Evolutionary conservation across 345 rosid species (phyloP), one percentile per base, ranked within the genome.

Genomic region (Turritis glabra): DNA sequence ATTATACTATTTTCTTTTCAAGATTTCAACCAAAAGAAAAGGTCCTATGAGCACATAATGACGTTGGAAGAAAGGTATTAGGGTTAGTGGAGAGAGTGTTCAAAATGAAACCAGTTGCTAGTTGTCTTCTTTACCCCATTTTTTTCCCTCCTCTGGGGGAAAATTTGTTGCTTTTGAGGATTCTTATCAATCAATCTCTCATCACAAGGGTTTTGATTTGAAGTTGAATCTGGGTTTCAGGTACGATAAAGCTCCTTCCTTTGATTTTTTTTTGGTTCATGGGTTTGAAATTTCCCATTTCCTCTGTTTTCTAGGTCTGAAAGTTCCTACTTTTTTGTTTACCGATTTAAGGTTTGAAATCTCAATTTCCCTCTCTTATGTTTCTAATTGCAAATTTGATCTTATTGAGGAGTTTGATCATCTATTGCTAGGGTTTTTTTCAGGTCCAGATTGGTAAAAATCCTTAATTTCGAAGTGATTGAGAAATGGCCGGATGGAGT

Each of bases 401-500:
- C 55, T 43, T 14, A 15, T 1, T 17, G 50, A 10, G 8, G 19
- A 21, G 37, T 12, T 22, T 71, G 9, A 4, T n/a, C 1, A 7
- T 23, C 21, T 46, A 25, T 35, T 46, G 37, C 8, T 51, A 21
- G 0, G 67, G 11, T 11, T 54, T 55, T 54, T 55, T 14, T n/a
- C 11, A 53, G 71, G 47, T 47, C 23, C 2, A 57, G 17, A 56
- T 32, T 67, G 38, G 14, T 35, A 15, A 65, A 43, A 11, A 8
- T 22, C 46, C 25, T 48, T 43, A 72, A 11, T 48, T 51, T 50
- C 0, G n/a, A 62, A 65, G 41, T 15, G n/a, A 8, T 46, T 56
- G 60, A 44, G 46, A 17, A 56, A 71, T 77, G 73, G n/a, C 58
- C 65, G 78, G 67, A 74, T 44, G 64, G 33, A 77, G 62, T 76